phyloP scores from a whole-genome alignment of 805 yeast species.

The Teunomyces panamensis region DNA sequence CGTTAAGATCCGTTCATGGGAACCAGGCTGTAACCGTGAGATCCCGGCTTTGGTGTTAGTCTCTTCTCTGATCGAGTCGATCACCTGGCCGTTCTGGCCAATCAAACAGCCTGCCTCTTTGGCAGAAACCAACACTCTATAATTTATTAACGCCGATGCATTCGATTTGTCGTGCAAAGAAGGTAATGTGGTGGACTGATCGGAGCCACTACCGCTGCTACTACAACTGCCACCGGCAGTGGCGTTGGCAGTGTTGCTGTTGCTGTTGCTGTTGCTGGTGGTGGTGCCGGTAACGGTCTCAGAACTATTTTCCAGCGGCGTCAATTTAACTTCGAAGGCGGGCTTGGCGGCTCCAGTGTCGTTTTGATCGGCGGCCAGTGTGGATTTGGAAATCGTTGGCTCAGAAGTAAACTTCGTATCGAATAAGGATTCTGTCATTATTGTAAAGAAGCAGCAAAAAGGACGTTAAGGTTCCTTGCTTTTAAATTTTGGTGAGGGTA shows the following conservation, averaged over 20 bases:
- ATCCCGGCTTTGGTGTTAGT: constrained; percentile 85
- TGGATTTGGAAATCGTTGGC: constrained; percentile 1
- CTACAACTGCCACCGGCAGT: too few species aligned
- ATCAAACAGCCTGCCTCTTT: constrained; percentile 89
- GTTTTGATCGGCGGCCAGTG: background rate
- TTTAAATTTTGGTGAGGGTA: too few species aligned
- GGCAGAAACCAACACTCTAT: constrained; percentile 67
- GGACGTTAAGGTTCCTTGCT: too few species aligned
- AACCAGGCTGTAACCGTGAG: constrained; percentile 74
- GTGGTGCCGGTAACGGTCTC: too few species aligned
- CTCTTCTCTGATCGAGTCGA: constrained; percentile 69
- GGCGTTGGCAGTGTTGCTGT: too few species aligned
- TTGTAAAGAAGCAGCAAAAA: background rate
- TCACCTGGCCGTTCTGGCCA: constrained; percentile 79
- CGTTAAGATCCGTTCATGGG: constrained; percentile 79
- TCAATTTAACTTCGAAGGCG: background rate
- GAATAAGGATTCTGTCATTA: constrained; percentile 33
- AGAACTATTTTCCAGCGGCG: background rate
- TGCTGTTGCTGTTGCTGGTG: too few species aligned
- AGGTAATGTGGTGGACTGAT: constrained; percentile 22
- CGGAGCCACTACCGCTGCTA: background rate
- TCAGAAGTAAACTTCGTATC: constrained; percentile 30
- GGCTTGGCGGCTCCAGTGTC: background rate
- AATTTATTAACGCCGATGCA: constrained; percentile 34
- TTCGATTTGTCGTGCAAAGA: constrained; percentile 23